Evolutionary conservation across 2,329 filamentous ascomycete genomes (phyloP), one percentile per base, ranked within the genome.

Genomic region (Tolypocladium pustulatum): DNA sequence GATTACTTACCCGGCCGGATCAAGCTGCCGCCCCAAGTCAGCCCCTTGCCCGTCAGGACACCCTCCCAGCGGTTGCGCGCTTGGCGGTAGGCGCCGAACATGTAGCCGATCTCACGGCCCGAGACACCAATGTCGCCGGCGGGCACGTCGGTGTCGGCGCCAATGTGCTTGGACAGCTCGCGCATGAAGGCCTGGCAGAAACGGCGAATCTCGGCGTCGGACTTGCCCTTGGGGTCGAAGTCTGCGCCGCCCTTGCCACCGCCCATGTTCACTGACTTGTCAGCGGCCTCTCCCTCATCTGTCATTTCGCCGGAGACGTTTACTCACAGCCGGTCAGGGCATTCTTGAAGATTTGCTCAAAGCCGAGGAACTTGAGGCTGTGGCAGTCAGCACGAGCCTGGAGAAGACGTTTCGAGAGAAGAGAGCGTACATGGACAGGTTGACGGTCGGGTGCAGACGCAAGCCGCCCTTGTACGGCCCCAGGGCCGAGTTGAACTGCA

Each of bases 281-380:
- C 41, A 56, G 52, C n/a, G n/a, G n/a, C 41, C 27, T 57, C 58
- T n/a, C 10, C 4, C 34, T 20, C 36, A 10, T 25, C 2, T 15
- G 32, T n/a, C 40, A 15, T 54, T n/a, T 51, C 52, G 49, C 51
- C 51, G 12, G 37, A 13, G 57, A 25, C 25, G 41, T 32, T 6
- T 27, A 85, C 89, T 81, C 80, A 92, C 89, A 78, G 71, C 94
- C 94, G 62, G 94, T 97, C 67, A 97, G 81, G 66, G 94, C 94
- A 90, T 97, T 97, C 85, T 97, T 97, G 84, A 97, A 97, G 79
- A 93, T 95, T 81, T 97, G 94, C 86, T 99, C 94, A 71, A 97
- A 97, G 65, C 93, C 94, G 72, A 99, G 84, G 80, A 97, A 97
- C 82, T 99, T 99, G 69, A 99, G 85, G 70, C 76, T 77, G 57